Evolutionary conservation across 2,329 filamentous ascomycete genomes (phyloP).

Genomic region (Penicillium capsulatum): DNA sequence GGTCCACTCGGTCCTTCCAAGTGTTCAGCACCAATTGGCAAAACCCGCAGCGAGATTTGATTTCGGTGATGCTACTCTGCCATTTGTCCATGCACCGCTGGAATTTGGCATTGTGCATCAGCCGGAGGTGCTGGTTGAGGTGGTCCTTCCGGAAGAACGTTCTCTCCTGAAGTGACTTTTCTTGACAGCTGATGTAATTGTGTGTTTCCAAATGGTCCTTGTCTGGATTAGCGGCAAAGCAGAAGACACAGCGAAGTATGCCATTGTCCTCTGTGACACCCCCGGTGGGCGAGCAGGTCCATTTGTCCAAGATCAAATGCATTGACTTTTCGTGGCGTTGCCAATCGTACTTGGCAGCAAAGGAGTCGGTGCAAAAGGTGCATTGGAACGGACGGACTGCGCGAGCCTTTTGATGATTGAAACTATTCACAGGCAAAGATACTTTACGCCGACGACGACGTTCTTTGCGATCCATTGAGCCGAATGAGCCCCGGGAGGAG

Average conservation of each 20-base stretch:
- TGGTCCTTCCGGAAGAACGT: slow-evolving; percentile 63
- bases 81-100: slow-evolving; percentile 54
- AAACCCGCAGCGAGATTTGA: slow-evolving; percentile 49
- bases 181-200: slow-evolving; percentile 56
- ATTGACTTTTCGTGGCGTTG: slow-evolving; percentile 57
- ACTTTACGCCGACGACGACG: slow-evolving; percentile 53
- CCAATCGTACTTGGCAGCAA: slow-evolving; percentile 57
- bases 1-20: slow-evolving; percentile 44
- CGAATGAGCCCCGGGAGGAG: slow-evolving; percentile 53
- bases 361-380: slow-evolving; percentile 56
- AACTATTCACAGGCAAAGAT: slow-evolving; percentile 40
- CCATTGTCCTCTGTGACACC: slow-evolving; percentile 50
- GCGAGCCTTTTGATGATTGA: slow-evolving; percentile 40
- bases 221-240: slow-evolving; percentile 51
- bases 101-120: slow-evolving; percentile 58
- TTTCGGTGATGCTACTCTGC: slow-evolving; percentile 53
- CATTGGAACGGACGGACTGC: slow-evolving; percentile 52
- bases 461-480: slow-evolving; percentile 56
- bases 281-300: slow-evolving; percentile 58
- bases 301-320: slow-evolving; percentile 55
- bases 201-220: slow-evolving; percentile 56
- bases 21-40: slow-evolving; percentile 39
- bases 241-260: slow-evolving; percentile 56
- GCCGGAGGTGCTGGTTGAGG: slow-evolving; percentile 56
- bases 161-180: slow-evolving; percentile 56